Conservation (phyloP, 331 rosid genomes). For the Stylosanthes scabra region DNA sequence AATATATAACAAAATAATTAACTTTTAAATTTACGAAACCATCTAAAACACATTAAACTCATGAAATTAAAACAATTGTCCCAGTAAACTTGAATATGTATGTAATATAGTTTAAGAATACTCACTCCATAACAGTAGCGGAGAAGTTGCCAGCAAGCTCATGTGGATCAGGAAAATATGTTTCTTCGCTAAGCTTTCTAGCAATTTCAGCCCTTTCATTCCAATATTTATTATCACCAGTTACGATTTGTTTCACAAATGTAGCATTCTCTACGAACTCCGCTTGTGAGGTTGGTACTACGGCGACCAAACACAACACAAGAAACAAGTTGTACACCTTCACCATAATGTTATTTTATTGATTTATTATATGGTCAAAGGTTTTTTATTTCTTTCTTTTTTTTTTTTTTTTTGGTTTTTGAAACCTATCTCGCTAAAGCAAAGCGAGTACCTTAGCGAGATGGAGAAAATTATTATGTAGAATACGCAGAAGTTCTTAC, state of each 20-base stretch:
- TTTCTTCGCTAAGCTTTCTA: conserved; percentile 12
- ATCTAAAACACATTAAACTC: no score
- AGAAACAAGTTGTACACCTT: neutral
- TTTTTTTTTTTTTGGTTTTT: neutral
- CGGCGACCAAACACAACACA: conserved; percentile 21
- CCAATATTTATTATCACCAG: conserved; percentile 61
- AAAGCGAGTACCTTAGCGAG: conserved; percentile 20
- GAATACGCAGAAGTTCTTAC: neutral
- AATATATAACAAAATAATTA: no score
- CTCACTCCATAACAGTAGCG: conserved; percentile 48
- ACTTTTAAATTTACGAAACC: no score
- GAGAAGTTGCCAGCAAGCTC: conserved; percentile 45
- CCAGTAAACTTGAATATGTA: no score
- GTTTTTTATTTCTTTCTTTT: neutral
- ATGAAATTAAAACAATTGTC: no score
- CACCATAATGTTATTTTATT: conserved; percentile 26
- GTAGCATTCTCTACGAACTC: conserved; percentile 28
- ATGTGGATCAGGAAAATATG: conserved; percentile 52
- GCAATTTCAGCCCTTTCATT: conserved; percentile 43
- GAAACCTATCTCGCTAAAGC: neutral
- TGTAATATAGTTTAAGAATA: neutral
- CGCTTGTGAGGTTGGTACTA: conserved; percentile 46
- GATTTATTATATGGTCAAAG: neutral
- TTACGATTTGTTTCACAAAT: conserved; percentile 30
- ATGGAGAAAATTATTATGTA: neutral